Evolutionary conservation across 139 green algal species (phyloP), one percentile per base, ranked within the genome.

Genomic region (Chlorella sorokiniana): DNA sequence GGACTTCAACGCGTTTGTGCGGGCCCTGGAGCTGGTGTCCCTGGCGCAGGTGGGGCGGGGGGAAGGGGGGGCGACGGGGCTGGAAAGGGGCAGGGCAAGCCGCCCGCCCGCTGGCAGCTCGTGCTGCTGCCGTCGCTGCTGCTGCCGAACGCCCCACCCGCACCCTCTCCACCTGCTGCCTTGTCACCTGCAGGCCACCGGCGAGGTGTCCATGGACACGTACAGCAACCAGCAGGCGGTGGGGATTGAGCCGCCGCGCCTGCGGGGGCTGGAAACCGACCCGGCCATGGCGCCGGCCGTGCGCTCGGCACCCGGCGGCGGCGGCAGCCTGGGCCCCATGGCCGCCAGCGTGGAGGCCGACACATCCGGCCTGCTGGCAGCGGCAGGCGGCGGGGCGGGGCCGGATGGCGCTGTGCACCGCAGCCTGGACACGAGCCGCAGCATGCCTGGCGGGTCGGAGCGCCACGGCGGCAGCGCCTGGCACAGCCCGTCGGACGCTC

Each of bases 1-100:
- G 68, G 94, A 97, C 84, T 61, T 91, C 0, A 48, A 80, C 67
- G 83, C 88, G 20, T 98, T 98, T 86, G 84, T 89, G 67, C 90
- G 91, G 81, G 91, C 86, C 20, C 61, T 92, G 77, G 72, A 87
- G 69, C 69, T 90, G 23, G 84, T 90, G 48, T 83, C 76, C 8
- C 65, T 92, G 77, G 87, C 84, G 22, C 86, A 90, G 80, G 70
- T 56, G 38, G 48, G 69, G 23, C 3, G 18, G 23, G 18, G 37
- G 22, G 40, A 41, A 22, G 18, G 22, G 2, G n/a, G 69, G 4
- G 45, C 35, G 1, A 27, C 20, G 1, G 37, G 5, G 20, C 64
- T 71, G 64, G 8, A 20, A 7, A 7, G 33, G 10, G 33, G 6
- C 31, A 41, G 63, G 29, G 61, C 29, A 68, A 2, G 23, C 29